Conservation (phyloP, 129 eudicot genomes). For the Saussurea involucrata region DNA sequence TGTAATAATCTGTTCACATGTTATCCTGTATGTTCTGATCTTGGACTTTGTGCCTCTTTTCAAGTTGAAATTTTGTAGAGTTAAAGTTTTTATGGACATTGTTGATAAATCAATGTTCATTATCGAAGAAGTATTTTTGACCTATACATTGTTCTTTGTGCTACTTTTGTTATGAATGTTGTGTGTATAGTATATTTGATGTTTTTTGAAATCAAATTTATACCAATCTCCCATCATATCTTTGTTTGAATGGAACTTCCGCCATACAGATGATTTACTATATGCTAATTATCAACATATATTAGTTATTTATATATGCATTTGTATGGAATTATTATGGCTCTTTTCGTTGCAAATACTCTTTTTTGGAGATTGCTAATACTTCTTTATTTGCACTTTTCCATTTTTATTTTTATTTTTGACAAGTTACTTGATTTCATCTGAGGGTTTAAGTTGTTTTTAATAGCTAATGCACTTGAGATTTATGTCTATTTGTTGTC, state of each 20-base stretch:
- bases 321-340: not conserved
- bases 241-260: not conserved
- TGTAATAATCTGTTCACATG: not conserved
- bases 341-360: not conserved
- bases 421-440: not conserved
- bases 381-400: not conserved
- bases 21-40: not conserved
- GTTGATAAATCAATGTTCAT: no score
- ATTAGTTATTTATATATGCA: not conserved
- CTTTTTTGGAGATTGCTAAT: not conserved
- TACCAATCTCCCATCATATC: not conserved
- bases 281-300: no score
- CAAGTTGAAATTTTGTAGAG: not conserved
- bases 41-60: not conserved
- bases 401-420: no score
- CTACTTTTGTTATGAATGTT: not conserved
- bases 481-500: no score
- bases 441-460: not conserved
- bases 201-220: no score
- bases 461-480: not conserved
- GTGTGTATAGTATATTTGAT: not conserved
- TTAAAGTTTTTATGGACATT: not conserved
- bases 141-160: not conserved
- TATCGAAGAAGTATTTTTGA: not conserved
- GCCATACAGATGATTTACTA: not conserved